Base-by-base conservation (phyloP, 805 yeast species). In the Priceomyces carsonii region DNA sequence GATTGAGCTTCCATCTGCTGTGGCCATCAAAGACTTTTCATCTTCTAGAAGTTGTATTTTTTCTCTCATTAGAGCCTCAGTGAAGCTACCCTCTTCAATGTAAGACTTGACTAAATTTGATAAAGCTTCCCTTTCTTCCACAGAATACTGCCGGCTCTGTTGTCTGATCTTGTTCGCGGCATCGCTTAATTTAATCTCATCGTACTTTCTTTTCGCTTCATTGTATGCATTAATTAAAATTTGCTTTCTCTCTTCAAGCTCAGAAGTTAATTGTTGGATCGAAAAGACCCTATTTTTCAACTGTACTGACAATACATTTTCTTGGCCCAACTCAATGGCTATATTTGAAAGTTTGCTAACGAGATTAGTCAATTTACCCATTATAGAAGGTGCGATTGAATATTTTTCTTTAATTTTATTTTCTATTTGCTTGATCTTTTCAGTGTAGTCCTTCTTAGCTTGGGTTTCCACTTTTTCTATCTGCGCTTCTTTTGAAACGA, bases 1-100 rank as follows among this genome's bases (percentile, higher is more conserved):
- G 10, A 67, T 48, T 0, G 73, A 58, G 23, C 61, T 58, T 32
- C 51, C 48, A 38, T 68, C 72, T 3, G 66, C 68, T 8, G 63
- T 53, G 1, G 69, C 45, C 50, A 63, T 51, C 16, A 64, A 53
- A 2, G 63, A 51, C 32, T 60, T 49, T 36, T 74, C 82, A 13
- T 77, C 75, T 32, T 72, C 71, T 17, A 79, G 56, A 22, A 64
- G 57, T 17, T 61, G 61, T 19, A 79, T 68, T 30, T 60, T 63
- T 8, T 60, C 68, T 20, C 58, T 40, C 7, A 80, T 53, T 31
- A 48, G 48, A 3, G 38, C 42, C 39, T 70, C 68, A 14, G 65
- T 63, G 33, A 80, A 71, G 7, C 46, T 55, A 2, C 53, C 59
- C 44, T 28, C 52, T 32, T 39, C 57, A 52, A 58, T 65, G 63